These are phyloP conservation scores for Solanum pinnatisectum DNA, from an alignment of 257 asterid genomes.

Conservation along the genomic window DNA sequence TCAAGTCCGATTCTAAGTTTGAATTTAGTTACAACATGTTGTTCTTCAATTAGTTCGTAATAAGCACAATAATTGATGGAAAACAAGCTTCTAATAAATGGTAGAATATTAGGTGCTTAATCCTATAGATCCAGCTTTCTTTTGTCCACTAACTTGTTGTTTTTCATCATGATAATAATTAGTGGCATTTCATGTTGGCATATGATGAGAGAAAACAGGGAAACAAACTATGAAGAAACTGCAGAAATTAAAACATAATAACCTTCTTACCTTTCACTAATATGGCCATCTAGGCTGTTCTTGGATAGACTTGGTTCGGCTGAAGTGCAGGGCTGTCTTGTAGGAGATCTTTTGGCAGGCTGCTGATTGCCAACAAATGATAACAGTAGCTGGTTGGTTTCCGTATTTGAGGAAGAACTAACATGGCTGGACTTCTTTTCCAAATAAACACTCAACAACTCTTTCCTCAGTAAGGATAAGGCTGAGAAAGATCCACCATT, in stretches of 20 bases:
- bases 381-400: constrained; percentile 50
- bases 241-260: not conserved
- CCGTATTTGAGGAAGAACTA: constrained; percentile 42
- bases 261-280: constrained; percentile 44
- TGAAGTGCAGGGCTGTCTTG: constrained; percentile 20
- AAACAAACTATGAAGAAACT: not conserved
- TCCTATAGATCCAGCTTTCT: not conserved
- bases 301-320: constrained; percentile 28
- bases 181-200: not conserved
- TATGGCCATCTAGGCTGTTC: constrained; percentile 18
- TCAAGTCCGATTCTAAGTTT: not conserved
- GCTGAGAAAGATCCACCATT: constrained; percentile 44
- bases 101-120: not conserved
- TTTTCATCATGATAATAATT: not conserved
- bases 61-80: not conserved
- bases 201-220: not conserved
- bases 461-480: constrained; percentile 49
- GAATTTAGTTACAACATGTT: not conserved
- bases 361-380: constrained; percentile 58
- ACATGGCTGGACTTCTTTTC: constrained; percentile 37
- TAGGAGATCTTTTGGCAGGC: constrained; percentile 29
- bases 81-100: not conserved
- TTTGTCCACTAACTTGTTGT: not conserved
- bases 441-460: constrained; percentile 48
- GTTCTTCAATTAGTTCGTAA: not conserved